Evolutionary conservation across 2,329 filamentous ascomycete genomes (phyloP), one percentile per base, ranked within the genome.

Genomic region (Septoria petroselini): DNA sequence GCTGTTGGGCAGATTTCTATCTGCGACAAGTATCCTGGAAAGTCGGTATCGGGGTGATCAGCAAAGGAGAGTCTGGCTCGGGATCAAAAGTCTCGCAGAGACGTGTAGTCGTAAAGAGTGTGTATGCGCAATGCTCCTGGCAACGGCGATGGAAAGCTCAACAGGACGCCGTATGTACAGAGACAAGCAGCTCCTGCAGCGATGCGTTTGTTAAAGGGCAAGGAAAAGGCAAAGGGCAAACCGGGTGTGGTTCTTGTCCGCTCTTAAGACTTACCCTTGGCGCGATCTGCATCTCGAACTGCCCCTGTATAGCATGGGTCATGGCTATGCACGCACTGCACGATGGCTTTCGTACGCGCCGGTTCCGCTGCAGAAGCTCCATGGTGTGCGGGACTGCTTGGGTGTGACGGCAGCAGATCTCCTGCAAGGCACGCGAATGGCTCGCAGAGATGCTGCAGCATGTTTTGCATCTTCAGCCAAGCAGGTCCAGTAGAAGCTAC

Each of bases 101-200:
- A 59, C 55, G 23, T 27, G 12, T 27, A 29, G 17, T 19, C 17
- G 19, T 29, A 31, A 46, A 55, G 55, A 39, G 52, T 55, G 41
- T 55, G 52, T 43, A 48, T 44, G 57, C 57, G 54, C 57, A 41
- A 55, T 59, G 57, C 57, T 54, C 57, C 57, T 30, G 57, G 57
- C 54, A 59, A 47, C 31, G 50, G 45, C 45, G 37, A 41, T 34
- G 37, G 17, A 19, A 21, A 38, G 35, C 35, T 38, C 35, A 8
- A 38, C 35, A 38, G 23, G 9, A 27, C 23, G 23, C 23, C 18
- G 35, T 21, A 38, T 5, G 35, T 18, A 12, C 35, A 12, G 9
- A 27, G 23, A 9, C 23, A 27, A 38, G 9, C 30, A 33, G 35
- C 11, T 18, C 17, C 35, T 7, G 34, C 33, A 35, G 14, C 14